Base-by-base conservation (phyloP, 1,284 basidiomycete species). In the Schizopora paradoxa region DNA sequence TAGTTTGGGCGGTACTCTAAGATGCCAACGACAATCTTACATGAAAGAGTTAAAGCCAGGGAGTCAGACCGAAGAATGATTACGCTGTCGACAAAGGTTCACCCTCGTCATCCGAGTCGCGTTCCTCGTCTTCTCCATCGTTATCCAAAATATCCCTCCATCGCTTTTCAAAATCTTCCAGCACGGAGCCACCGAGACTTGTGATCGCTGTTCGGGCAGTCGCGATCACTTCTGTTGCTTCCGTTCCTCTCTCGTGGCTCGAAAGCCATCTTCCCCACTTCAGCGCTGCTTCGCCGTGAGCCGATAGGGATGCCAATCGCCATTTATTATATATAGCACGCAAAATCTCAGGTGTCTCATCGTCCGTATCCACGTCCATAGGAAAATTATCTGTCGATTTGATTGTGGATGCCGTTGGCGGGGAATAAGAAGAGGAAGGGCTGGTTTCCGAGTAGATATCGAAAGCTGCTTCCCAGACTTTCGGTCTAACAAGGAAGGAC, bases 231-330 rank as follows among this genome's bases (percentile, higher is more conserved):
- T 54, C 58, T 27, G 55, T 60, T 36, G 66, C 71, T 48, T 62
- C 64, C 37, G 54, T 59, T 45, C 68, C 66, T 41, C 62, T 57
- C 41, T 67, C 71, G 38, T 61, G 61, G 41, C 52, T 54, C 57
- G 70, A 52, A 38, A 76, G 52, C 73, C 73, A 77, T 47, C 57
- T 54, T 27, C 66, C 73, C 73, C 72, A 78, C 51, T 58, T 64
- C 43, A 64, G 53, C 5, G 64, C 62, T 43, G 76, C 74, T 45
- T 58, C 33, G 19, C 28, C 31, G 21, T 36, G 43, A 27, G 26
- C 60, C 31, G 62, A 59, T 19, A 48, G 55, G 25, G 73, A 69
- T 38, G 56, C 45, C 41, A 56, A 52, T 31, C 66, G 62, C 77
- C 76, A 77, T 31, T 56, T 53, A 46, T 67, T 67, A 48, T 70